Evolutionary conservation across 2,329 filamentous ascomycete species (phyloP), one percentile per base, ranked within the genome.

Genomic region (Phyllosticta capitalensis): DNA sequence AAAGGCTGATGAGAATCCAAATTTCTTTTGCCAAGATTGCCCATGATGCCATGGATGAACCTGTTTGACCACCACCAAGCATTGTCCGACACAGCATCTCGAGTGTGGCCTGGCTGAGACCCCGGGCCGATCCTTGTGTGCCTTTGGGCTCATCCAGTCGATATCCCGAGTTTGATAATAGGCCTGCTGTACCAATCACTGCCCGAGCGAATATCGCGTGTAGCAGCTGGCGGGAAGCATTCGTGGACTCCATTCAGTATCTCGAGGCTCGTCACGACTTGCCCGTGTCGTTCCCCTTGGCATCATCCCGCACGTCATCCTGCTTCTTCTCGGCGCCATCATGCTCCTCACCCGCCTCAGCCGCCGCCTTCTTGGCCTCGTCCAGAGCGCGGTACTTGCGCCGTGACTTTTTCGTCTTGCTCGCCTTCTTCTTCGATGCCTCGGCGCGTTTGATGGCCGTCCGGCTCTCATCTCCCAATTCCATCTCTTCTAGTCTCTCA

Each of bases 341-440:
- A 26, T 61, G 65, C 17, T 55, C 63, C 22, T 64, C 61, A 26
- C 61, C 65, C 5, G 64, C 67, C n/a, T 63, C 67, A 6, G 26
- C 19, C 14, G 28, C 58, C 12, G 52, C 45, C 1, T 64, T 68
- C 65, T 78, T 79, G 54, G 76, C 79, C 61, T 81, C 80, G 3
- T 78, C 80, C 1, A 89, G 72, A 67, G 80, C 80, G 62, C 80
- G 79, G 68, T 92, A 92, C 73, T 96, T 96, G 66, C 90, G 81
- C 67, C 86, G 82, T 59, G 83, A 85, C 81, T 96, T 96, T 76
- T 96, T 95, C 5, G 78, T 81, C 21, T 83, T 83, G 70, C 90
- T 94, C 28, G 85, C 88, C 67, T 88, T 86, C 74, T 83, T 88
- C 76, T 82, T 87, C 63, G 79, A 80, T 70, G 83, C 85, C 50